Conservation (phyloP, 257 asterid genomes). For the Primulina tabacum region DNA sequence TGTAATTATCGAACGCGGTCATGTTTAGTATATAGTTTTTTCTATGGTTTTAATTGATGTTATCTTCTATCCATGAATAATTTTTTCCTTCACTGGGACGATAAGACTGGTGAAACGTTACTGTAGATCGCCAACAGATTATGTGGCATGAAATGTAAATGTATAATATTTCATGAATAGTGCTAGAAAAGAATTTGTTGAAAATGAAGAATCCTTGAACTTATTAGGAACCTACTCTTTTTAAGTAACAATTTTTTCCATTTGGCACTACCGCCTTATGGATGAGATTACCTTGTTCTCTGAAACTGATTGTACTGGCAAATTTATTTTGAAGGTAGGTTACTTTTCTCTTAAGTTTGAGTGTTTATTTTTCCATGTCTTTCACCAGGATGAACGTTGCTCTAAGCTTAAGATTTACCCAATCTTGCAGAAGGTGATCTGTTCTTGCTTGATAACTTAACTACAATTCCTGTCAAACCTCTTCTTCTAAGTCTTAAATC, state of each 20-base stretch:
- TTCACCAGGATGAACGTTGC: constrained; percentile 92
- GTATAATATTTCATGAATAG: background rate
- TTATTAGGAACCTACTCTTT: background rate
- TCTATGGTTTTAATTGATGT: too few species aligned
- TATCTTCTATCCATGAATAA: too few species aligned
- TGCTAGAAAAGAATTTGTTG: background rate
- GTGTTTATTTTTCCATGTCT: constrained; percentile 17
- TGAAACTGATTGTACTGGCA: constrained; percentile 7
- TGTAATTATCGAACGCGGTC: background rate
- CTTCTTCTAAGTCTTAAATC: constrained; percentile 14
- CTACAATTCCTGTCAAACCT: constrained; percentile 9
- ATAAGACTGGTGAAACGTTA: background rate
- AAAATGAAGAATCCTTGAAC: background rate
- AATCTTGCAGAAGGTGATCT: constrained; percentile 89
- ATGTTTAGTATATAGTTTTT: too few species aligned
- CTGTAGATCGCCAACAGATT: background rate
- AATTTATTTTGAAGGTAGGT: constrained; percentile 13
- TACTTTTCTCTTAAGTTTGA: constrained; percentile 15
- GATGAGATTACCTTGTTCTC: background rate
- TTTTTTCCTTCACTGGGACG: background rate
- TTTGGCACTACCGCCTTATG: background rate
- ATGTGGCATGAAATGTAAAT: background rate
- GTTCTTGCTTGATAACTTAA: constrained; percentile 17
- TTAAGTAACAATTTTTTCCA: background rate
- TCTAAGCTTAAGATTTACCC: constrained; percentile 91